Percentiles rank a stretch among this genome's conserved stretches.
phyloP scores from a whole-genome alignment of 2,329 filamentous ascomycete species.

The Macrophomina pseudophaseolina region DNA sequence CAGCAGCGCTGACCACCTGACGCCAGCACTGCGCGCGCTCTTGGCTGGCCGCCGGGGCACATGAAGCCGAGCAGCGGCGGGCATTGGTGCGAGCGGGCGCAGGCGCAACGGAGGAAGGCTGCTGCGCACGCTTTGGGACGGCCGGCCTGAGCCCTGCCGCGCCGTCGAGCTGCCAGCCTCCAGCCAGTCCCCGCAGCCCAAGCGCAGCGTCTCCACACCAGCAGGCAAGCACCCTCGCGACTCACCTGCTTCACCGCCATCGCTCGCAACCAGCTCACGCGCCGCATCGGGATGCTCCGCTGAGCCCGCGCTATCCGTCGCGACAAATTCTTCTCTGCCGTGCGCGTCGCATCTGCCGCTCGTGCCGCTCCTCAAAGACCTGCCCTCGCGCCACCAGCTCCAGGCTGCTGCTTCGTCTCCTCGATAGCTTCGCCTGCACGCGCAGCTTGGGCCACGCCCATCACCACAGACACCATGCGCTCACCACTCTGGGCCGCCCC shows the following conservation, averaged over 20 bases:
- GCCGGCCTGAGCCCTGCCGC: neutral
- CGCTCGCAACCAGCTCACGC: neutral
- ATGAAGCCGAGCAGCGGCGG: neutral
- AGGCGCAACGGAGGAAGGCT: neutral
- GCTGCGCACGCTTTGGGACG: constrained; percentile 1
- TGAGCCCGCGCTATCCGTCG: constrained; percentile 23
- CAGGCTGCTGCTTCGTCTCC: constrained; percentile 17
- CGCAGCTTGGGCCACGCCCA: constrained; percentile 18
- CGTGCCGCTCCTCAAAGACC: neutral
- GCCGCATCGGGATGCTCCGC: constrained; percentile 12
- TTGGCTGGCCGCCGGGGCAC: neutral
- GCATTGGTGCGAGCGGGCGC: neutral
- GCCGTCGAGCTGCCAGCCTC: neutral
- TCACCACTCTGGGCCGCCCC: constrained; percentile 39
- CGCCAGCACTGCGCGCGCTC: neutral
- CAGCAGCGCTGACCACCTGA: constrained; percentile 13
- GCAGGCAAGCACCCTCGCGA: neutral
- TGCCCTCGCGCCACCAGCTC: constrained; percentile 9
- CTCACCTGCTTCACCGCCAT: constrained; percentile 22
- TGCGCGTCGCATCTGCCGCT: neutral
- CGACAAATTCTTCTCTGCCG: constrained; percentile 1
- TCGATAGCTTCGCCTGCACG: constrained; percentile 9
- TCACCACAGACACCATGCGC: constrained; percentile 36
- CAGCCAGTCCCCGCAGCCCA: constrained; percentile 16
- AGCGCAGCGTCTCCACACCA: constrained; percentile 8